Conservation (phyloP, 2,329 filamentous ascomycete genomes). For the Orbilia ellipsospora region DNA sequence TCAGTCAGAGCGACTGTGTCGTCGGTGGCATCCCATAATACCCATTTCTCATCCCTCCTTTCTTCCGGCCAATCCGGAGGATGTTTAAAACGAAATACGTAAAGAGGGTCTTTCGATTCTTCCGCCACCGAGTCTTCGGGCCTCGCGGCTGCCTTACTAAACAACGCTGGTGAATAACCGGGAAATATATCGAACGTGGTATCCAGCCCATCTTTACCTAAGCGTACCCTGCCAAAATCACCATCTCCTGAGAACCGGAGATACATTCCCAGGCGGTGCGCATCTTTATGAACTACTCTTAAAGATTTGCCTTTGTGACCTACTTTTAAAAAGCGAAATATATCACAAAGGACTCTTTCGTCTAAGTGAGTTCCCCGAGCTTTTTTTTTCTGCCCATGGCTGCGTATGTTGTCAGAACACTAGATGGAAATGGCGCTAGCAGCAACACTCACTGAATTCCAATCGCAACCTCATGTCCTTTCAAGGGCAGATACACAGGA, state of each 20-base stretch:
- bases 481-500: constrained; percentile 19
- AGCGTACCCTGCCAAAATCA: constrained; percentile 21
- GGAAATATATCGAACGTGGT: constrained; percentile 32
- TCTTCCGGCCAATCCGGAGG: not conserved
- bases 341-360: constrained; percentile 28
- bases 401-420: constrained; percentile 16
- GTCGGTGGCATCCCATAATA: constrained; percentile 15
- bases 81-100: constrained; percentile 23
- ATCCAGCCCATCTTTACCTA: constrained; percentile 23
- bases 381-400: constrained; percentile 10
- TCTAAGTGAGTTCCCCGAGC: constrained; percentile 13
- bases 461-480: constrained; percentile 25
- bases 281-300: not conserved
- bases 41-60: constrained; percentile 21
- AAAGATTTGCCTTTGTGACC: constrained; percentile 20
- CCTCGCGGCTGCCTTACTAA: too few relatives aligned
- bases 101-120: constrained; percentile 9
- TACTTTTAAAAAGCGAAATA: constrained; percentile 16
- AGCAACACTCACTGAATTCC: constrained; percentile 22
- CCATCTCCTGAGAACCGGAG: constrained; percentile 7
- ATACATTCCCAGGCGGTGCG: constrained; percentile 13
- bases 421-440: not conserved
- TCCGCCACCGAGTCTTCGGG: too few relatives aligned
- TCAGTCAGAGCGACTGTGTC: constrained; percentile 20
- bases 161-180: constrained; percentile 20